Evolutionary conservation across 352 stramenopile species (phyloP).

Genomic region (Peronospora belbahrii): DNA sequence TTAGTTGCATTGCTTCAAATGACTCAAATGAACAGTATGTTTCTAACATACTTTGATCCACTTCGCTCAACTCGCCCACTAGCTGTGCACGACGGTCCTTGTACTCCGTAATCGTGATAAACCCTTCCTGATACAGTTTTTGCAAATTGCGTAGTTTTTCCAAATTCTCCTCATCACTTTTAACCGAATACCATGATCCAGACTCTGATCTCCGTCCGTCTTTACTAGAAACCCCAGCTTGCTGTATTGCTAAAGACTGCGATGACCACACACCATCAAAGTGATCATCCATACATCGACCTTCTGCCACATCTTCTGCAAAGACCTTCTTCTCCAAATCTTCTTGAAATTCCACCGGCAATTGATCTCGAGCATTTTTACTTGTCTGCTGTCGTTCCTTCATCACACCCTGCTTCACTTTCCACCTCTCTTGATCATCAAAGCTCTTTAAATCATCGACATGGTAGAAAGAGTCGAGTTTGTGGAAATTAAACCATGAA

Average conservation of each 20-base stretch:
- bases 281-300: slow-evolving; percentile 10
- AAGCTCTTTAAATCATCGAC: not conserved
- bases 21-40: not conserved
- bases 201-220: not conserved
- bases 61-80: slow-evolving; percentile 48
- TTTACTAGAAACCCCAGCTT: not conserved
- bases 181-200: slow-evolving; percentile 9
- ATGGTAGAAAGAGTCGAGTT: slow-evolving; percentile 7
- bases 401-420: slow-evolving; percentile 3
- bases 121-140: slow-evolving; percentile 68
- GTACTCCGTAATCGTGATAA: slow-evolving; percentile 78
- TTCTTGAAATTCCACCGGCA: slow-evolving; percentile 12
- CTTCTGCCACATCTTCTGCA: slow-evolving; percentile 2
- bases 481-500: slow-evolving; percentile 20
- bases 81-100: slow-evolving; percentile 58
- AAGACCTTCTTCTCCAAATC: slow-evolving; percentile 18
- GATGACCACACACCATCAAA: slow-evolving; percentile 16
- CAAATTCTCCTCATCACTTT: slow-evolving; percentile 36
- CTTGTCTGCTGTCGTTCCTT: slow-evolving; percentile 25
- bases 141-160: slow-evolving; percentile 68
- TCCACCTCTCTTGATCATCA: slow-evolving; percentile 6
- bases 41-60: slow-evolving; percentile 44
- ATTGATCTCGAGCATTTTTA: slow-evolving; percentile 7
- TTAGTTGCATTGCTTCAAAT: slow-evolving; percentile 3
- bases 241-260: not conserved